These are phyloP conservation scores for Xylariales sp. DNA, from an alignment of 2,329 filamentous ascomycete genomes.

Conservation along the genomic window DNA sequence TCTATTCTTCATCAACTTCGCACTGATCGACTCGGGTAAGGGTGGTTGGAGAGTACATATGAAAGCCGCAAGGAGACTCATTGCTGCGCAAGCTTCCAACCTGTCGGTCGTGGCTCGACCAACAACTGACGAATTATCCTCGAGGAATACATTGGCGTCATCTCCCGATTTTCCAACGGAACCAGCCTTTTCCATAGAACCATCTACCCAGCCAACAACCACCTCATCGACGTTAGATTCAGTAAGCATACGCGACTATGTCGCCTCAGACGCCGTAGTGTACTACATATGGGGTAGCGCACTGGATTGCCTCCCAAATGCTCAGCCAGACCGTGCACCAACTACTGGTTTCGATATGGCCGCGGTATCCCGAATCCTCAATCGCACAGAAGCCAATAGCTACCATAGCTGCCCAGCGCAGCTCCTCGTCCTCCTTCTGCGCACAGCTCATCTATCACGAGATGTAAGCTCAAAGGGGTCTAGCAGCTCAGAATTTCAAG, in stretches of 20 bases:
- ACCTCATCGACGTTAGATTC: too few species aligned
- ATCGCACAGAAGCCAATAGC: conserved; percentile 36
- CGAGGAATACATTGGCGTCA: neutral
- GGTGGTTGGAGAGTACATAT: conserved; percentile 43
- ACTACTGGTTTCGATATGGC: conserved; percentile 34
- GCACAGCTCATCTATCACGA: conserved; percentile 38
- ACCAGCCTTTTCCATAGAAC: neutral
- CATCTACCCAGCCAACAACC: too few species aligned
- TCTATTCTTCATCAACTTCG: conserved; percentile 47
- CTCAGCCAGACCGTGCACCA: conserved; percentile 33
- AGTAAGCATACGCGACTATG: conserved; percentile 33
- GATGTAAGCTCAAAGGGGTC: conserved; percentile 22
- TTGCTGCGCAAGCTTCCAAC: conserved; percentile 13
- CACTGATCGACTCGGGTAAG: conserved; percentile 44
- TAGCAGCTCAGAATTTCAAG: conserved; percentile 25
- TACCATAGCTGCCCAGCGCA: conserved; percentile 38
- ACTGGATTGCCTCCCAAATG: conserved; percentile 34
- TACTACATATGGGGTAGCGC: conserved; percentile 28
- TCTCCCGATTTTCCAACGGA: neutral
- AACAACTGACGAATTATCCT: neutral
- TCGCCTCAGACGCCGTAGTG: conserved; percentile 40
- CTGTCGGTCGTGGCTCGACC: neutral
- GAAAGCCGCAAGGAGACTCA: conserved; percentile 38
- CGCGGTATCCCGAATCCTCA: conserved; percentile 26
- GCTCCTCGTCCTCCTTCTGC: conserved; percentile 41